phyloP scores from a whole-genome alignment of 2,329 filamentous ascomycete genomes.

The Pseudogymnoascus sp. region DNA sequence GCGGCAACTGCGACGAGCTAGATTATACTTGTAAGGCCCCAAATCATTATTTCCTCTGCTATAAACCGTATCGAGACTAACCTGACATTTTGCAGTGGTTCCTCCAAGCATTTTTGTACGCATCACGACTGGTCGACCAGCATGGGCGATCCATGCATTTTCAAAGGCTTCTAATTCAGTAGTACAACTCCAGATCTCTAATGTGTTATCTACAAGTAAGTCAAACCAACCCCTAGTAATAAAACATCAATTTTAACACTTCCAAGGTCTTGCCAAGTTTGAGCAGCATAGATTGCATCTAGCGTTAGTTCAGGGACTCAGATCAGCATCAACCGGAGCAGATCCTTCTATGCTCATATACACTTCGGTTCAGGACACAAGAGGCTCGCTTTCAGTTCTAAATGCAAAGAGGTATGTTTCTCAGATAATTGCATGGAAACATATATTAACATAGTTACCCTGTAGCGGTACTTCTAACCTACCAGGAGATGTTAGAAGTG shows the following conservation, averaged over 20 bases:
- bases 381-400: neutral
- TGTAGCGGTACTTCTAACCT: neutral
- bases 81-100: neutral
- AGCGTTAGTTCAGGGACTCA: constrained; percentile 10
- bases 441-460: neutral
- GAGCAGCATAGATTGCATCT: neutral
- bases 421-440: neutral
- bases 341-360: constrained; percentile 12
- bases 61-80: neutral
- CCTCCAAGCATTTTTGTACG: constrained; percentile 7
- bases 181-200: neutral
- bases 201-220: neutral
- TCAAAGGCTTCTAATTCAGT: neutral
- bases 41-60: neutral
- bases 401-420: neutral
- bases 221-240: neutral
- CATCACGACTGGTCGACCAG: neutral
- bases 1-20: constrained; percentile 5
- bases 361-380: constrained; percentile 4
- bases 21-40: neutral
- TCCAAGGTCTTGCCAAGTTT: neutral
- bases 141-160: constrained; percentile 9
- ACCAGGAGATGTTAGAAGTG: neutral
- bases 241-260: neutral
- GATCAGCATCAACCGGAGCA: constrained; percentile 6